Evolutionary conservation across 1,139 yeast genomes (phyloP), one percentile per base, ranked within the genome.

Genomic region (Eremothecium cymbalariae): DNA sequence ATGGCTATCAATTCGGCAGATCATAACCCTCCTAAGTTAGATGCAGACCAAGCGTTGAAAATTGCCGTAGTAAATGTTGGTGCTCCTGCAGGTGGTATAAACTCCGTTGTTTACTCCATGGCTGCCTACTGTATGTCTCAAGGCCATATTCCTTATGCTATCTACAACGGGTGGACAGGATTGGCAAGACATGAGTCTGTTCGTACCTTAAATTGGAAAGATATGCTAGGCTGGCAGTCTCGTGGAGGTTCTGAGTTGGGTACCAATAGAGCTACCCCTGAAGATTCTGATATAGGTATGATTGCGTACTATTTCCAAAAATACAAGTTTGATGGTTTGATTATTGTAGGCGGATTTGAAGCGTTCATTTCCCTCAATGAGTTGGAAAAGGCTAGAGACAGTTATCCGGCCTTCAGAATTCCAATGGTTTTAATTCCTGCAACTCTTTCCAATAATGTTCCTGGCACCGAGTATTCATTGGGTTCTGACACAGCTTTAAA

Each of bases 11-110:
- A 81, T 33, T 63, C 68, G 37, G 76, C 73, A 43, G 79, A 76
- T 51, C 74, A 74, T 39, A 75, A 74, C 33, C 60, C 67, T 34
- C 67, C 67, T 37, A 34, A 60, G 35, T 64, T 80, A 41, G 83
- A 86, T 5, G 62, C 52, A 14, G 68, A 62, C 17, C 63, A 78
- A 48, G 66, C 79, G 44, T 66, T 76, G 48, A 74, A 71, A 45
- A 74, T 80, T 45, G 90, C 85, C 33, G 72, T 80, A 37, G 71
- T 81, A 25, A 82, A 80, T 48, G 78, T 80, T 30, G 93, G 93
- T 48, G 93, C 93, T 1, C 86, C 90, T 18, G 81, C 88, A 12
- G 83, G 86, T 38, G 90, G 86, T 36, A 69, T 81, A 72, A 81
- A 81, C 47, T 71, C 83, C 37, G 86, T 86, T 2, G 79, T 81